These are phyloP conservation scores for Francoa sonchifolia DNA, from an alignment of 441 rosid species.

Conservation along the genomic window DNA sequence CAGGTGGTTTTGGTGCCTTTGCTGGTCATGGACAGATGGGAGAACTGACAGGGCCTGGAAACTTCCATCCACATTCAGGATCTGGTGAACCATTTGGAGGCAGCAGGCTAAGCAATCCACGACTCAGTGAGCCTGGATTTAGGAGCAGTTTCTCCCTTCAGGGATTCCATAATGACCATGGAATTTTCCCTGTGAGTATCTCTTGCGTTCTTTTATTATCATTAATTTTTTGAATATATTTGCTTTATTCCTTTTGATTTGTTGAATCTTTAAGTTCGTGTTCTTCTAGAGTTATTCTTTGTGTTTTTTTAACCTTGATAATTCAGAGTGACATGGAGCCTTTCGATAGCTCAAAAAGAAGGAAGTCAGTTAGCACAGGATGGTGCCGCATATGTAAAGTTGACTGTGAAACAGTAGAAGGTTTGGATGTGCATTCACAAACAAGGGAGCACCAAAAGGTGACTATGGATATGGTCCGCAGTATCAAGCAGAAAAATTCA, in stretches of 20 bases:
- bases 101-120: slow-evolving; percentile 15
- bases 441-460: slow-evolving; percentile 65
- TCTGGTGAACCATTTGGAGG: slow-evolving; percentile 11
- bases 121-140: slow-evolving; percentile 54
- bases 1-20: slow-evolving; percentile 31
- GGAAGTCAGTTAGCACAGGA: slow-evolving; percentile 45
- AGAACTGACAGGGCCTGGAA: slow-evolving; percentile 27
- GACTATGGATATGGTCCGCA: slow-evolving; percentile 56
- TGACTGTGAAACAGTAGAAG: slow-evolving; percentile 67
- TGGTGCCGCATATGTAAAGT: slow-evolving; percentile 83
- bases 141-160: slow-evolving; percentile 39
- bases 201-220: neutral
- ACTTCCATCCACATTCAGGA: neutral
- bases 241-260: slow-evolving; percentile 3
- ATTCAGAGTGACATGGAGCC: slow-evolving; percentile 39
- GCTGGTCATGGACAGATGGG: slow-evolving; percentile 31
- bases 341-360: slow-evolving; percentile 42
- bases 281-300: neutral
- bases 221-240: slow-evolving; percentile 2
- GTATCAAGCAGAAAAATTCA: slow-evolving; percentile 49
- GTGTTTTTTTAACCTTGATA: slow-evolving; percentile 7
- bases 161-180: slow-evolving; percentile 35
- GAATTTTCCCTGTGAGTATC: slow-evolving; percentile 31
- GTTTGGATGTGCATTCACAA: slow-evolving; percentile 63
- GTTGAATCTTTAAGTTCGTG: neutral